Evolutionary conservation across 495 filamentous ascomycete species (phyloP).

Genomic region (Xylaria castorea): DNA sequence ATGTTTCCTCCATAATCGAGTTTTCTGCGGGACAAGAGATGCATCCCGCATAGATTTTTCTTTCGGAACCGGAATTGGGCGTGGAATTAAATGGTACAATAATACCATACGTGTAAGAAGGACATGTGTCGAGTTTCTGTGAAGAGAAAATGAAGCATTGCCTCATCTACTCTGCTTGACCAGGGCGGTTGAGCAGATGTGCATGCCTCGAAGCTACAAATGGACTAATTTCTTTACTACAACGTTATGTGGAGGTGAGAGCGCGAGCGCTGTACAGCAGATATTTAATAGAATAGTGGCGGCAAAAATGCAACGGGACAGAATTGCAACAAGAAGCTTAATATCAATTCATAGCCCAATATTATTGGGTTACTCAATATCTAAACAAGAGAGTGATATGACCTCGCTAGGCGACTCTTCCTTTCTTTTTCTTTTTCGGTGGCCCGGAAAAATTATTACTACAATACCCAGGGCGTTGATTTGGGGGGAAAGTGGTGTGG

Average conservation of each 20-base stretch:
- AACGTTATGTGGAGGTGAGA: not conserved
- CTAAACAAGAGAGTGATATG: not conserved
- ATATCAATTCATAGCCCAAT: not conserved
- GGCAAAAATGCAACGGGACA: not conserved
- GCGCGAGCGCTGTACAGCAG: not conserved
- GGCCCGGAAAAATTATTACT: not conserved
- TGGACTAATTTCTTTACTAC: not conserved
- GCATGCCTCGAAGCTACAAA: not conserved
- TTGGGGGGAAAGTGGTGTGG: not conserved
- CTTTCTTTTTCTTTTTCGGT: not conserved
- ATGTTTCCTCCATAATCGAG: not conserved
- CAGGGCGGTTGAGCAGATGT: not conserved
- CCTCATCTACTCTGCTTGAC: not conserved
- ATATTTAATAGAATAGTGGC: slow-evolving; percentile 2
- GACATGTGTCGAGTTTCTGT: not conserved
- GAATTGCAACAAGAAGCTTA: not conserved
- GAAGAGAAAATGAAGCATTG: not conserved
- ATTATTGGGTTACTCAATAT: not conserved
- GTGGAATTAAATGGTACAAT: not conserved
- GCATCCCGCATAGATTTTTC: not conserved
- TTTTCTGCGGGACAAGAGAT: slow-evolving; percentile 4
- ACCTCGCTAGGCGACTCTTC: not conserved
- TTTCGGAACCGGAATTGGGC: not conserved
- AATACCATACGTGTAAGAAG: not conserved
- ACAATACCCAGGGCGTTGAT: not conserved